Percentiles rank a stretch among this genome's conserved stretches.
phyloP scores from a whole-genome alignment of 306 rosid genomes.

The Canavalia gladiata region DNA sequence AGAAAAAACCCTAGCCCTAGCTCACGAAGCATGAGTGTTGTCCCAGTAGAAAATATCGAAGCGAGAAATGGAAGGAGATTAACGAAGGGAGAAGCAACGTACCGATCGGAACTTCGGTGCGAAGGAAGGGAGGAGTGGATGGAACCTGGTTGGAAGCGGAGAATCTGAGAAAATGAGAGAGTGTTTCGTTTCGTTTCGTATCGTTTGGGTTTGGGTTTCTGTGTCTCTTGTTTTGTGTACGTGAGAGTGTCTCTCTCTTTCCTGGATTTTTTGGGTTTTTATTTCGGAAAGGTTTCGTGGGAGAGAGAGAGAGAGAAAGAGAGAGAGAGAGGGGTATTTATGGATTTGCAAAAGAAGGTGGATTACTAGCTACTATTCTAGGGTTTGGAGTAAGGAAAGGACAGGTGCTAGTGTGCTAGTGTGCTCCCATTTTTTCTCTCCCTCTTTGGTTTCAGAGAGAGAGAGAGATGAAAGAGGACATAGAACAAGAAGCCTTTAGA shows the following conservation, averaged over 20 bases:
- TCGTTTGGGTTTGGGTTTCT: neutral
- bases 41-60: slow-evolving; percentile 25
- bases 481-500: neutral
- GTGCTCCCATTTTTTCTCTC: slow-evolving; percentile 33
- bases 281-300: neutral
- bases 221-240: neutral
- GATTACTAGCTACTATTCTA: slow-evolving; percentile 26
- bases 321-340: slow-evolving; percentile 57
- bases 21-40: slow-evolving; percentile 35
- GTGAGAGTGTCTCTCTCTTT: neutral
- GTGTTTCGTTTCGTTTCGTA: neutral
- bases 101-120: slow-evolving; percentile 56
- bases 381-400: slow-evolving; percentile 42
- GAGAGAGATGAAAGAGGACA: slow-evolving; percentile 16
- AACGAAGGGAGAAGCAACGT: slow-evolving; percentile 46
- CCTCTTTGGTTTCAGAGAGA: slow-evolving; percentile 29
- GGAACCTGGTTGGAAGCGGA: neutral
- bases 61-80: slow-evolving; percentile 29
- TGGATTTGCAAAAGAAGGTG: slow-evolving; percentile 54
- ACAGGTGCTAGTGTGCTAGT: slow-evolving; percentile 39
- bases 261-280: slow-evolving; percentile 14
- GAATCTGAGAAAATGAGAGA: slow-evolving; percentile 18
- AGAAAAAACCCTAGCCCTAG: slow-evolving; percentile 62
- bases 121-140: slow-evolving; percentile 23
- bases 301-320: neutral